Evolutionary conservation across 495 filamentous ascomycete species (phyloP), one percentile per base, ranked within the genome.

Genomic region (Podospora conica): DNA sequence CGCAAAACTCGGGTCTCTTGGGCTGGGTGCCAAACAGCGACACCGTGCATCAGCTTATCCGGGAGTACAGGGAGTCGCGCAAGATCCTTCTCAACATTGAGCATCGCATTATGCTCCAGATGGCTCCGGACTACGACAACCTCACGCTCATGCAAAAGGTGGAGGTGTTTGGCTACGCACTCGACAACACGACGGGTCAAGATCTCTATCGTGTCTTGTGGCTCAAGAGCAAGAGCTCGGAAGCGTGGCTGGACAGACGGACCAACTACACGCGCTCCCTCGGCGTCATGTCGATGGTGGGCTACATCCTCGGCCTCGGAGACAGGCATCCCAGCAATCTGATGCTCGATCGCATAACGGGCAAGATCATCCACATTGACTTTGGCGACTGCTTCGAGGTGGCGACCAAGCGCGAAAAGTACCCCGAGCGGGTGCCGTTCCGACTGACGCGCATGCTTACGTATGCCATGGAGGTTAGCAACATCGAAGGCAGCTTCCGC

Each of bases 251-350:
- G 58, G 94, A 97, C 73, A 86, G 95, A 58, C 90, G 95, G 21
- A 98, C 95, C 3, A 99, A 97, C 71, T 99, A 98, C 79, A 98
- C 96, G 53, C 89, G 95, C 63, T 98, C 95, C 15, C 85, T 98
- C 15, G 95, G 91, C 68, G 96, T 97, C 65, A 99, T 98, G 95
- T 97, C 93, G n/a, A 99, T 99, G 94, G 95, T 97, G 9, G 95
- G 95, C 63, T 98, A 99, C 73, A 97, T 99, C 72, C 89, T 99
- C 54, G 95, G 95, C 68, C 84, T 99, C 55, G 95, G 95, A 29
- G 95, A 99, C 75, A 87, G 95, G 31, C 95, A 99, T 79, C 95
- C 95, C 28, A 96, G 92, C 61, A 99, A 99, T 72, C 82, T 99
- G 73, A 93, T 99, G 87, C 86, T 99, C 28, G 95, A 98, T 78